Evolutionary conservation across 371 early-diverging fungal species (phyloP), one percentile per base, ranked within the genome.

Genomic region (Syncephalastrum racemosum): DNA sequence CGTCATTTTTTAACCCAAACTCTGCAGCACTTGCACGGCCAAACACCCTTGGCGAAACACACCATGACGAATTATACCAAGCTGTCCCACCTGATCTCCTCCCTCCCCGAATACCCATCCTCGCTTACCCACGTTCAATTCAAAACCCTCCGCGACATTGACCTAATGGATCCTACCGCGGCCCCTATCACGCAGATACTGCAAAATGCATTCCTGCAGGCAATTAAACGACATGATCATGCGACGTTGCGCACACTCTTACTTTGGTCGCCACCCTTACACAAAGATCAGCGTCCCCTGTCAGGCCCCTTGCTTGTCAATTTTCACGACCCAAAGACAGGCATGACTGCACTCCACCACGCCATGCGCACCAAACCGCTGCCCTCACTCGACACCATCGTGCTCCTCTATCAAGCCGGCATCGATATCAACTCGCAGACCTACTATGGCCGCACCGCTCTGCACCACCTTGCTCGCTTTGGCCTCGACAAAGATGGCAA

Each of bases 371-470:
- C 77, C 8, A 77, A 84, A 16, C 86, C 86, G 0, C 54, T 87
- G 13, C 82, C 82, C 2, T 81, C 82, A 2, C 64, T 83, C 23
- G 85, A 85, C 12, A 84, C 78, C 0, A 77, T 89, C 39, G 71
- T 75, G 43, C 71, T 87, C 66, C 58, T 90, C 2, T 84, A 82
- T 56, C 81, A 81, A 46, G 79, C 84, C 7, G 89, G 89, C 4
- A 85, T 83, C 0, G 84, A 87, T 45, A 77, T 89, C 58, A 88
- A 88, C 54, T 77, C 84, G 1, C 81, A 83, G 48, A 85, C 85
- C 3, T 73, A 77, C 18, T 76, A 79, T 57, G 87, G 86, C 20
- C 77, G 88, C 4, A 89, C 86, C 10, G 83, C 84, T 1, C 61
- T 86, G 7, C 86, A 86, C 57, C 86, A 83, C 57, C 71, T 86